Conservation (phyloP, 108 stramenopile species). For the Cyclotella baltica region DNA sequence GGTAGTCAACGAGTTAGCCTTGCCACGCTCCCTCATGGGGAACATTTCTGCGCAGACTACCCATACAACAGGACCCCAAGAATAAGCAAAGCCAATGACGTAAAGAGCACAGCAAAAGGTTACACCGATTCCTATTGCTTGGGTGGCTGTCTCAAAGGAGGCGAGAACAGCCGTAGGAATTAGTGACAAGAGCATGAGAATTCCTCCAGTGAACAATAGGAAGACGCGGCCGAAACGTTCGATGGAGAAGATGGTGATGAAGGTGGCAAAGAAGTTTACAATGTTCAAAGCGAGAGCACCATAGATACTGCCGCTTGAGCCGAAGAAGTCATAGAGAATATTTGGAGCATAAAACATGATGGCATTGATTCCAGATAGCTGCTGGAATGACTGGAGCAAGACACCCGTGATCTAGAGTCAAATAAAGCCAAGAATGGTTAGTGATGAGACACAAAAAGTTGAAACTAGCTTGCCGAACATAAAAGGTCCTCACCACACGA, state of each 20-base stretch:
- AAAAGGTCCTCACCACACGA: too few relatives aligned
- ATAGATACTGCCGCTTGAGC: constrained; percentile 19
- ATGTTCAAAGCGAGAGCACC: constrained; percentile 41
- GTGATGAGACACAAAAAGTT: too few relatives aligned
- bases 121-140: constrained; percentile 26
- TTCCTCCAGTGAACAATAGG: constrained; percentile 30
- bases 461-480: too few relatives aligned
- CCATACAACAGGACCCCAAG: constrained; percentile 58
- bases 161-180: constrained; percentile 28
- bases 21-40: constrained; percentile 54
- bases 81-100: constrained; percentile 49
- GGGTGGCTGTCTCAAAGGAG: constrained; percentile 3
- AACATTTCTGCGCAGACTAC: constrained; percentile 54
- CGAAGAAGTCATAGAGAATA: constrained; percentile 36
- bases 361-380: constrained; percentile 49
- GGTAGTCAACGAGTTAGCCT: constrained; percentile 42
- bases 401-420: constrained; percentile 40
- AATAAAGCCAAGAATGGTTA: too few relatives aligned
- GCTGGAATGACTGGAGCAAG: constrained; percentile 29
- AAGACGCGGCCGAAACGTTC: constrained; percentile 32
- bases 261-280: constrained; percentile 49
- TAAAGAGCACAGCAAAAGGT: constrained; percentile 35
- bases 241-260: constrained; percentile 49
- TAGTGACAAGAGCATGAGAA: constrained; percentile 23
- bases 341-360: constrained; percentile 42